Base-by-base conservation (phyloP, 176 grass and related monocot species). In the Ampelocalamus luodianensis region DNA sequence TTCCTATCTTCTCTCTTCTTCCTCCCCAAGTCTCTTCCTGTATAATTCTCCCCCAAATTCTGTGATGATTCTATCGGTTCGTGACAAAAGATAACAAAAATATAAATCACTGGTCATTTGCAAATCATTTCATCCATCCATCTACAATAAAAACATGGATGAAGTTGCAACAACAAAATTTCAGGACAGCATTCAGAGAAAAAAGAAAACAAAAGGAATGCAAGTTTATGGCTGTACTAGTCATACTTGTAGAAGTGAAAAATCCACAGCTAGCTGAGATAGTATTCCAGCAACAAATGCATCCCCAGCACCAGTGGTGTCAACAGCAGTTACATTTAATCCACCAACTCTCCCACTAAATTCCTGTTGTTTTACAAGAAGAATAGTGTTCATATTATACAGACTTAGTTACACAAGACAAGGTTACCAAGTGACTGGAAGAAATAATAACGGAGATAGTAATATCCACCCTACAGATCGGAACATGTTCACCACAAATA, bases 231-330 rank as follows among this genome's bases (percentile, higher is more conserved):
- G 9, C 39, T 72, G 72, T 65, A 56, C 13, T 37, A 69, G 55
- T 40, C 61, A 81, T 92, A 99, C 96, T 93, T 94, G 87, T 61
- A 99, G 85, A 45, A 99, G 72, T 71, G 93, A 92, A 78, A 85
- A 80, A 87, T 96, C 91, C 22, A 55, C 68, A 14, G 82, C 91
- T 81, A 99, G 80, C 72, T 94, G 79, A 50, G 88, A 94, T 77
- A 96, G 86, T 60, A 99, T 67, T 85, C 96, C 96, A 83, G 96
- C 93, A 72, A 96, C 91, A 74, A 99, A 99, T 49, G 93, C 93
- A 96, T 99, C 96, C 64, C 96, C 96, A 92, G 96, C 96, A 82
- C 96, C 96, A 85, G 96, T 99, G 76, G 96, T 86, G 68, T 99
- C 96, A 45, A 99, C 90, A 78, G 90, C 89, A 45, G 76, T 74